These are phyloP conservation scores for Zymoseptoria passerinii DNA, from an alignment of 2,329 filamentous ascomycete species.

Conservation along the genomic window DNA sequence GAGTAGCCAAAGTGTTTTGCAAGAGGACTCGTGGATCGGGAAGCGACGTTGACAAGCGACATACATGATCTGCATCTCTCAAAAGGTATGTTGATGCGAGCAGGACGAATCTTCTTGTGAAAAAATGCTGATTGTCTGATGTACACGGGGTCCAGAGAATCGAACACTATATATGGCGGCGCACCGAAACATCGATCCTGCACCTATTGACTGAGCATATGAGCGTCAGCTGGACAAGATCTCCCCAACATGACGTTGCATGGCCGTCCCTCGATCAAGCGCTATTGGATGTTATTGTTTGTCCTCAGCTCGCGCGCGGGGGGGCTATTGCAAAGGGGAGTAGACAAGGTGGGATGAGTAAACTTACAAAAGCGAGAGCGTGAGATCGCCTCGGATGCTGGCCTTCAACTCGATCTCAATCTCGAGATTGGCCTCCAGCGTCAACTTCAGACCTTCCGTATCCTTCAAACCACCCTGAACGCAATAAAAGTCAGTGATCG, in stretches of 20 bases:
- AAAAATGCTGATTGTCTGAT: no score
- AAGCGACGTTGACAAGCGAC: not conserved
- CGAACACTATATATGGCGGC: not conserved
- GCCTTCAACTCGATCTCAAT: constrained; percentile 81
- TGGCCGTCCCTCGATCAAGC: not conserved
- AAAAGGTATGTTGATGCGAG: not conserved
- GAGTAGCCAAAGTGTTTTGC: not conserved
- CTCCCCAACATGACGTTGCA: not conserved
- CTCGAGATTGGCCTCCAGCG: constrained; percentile 70
- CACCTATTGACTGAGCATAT: not conserved
- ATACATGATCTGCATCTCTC: not conserved
- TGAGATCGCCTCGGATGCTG: constrained; percentile 75
- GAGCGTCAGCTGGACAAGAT: not conserved
- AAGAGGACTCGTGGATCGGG: not conserved
- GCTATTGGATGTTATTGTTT: not conserved
- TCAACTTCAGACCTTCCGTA: constrained; percentile 60
- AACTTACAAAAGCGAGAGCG: constrained; percentile 68
- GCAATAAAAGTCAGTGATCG: not conserved
- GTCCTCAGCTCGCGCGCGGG: not conserved
- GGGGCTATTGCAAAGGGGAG: not conserved
- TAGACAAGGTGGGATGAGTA: not conserved
- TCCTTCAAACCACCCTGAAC: constrained; percentile 36
- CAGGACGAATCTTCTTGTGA: no score
- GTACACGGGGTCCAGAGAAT: not conserved
- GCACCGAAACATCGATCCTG: not conserved